Percentiles rank a stretch among this genome's conserved stretches.
phyloP scores from a whole-genome alignment of 2,329 filamentous ascomycete species.

The Botryotinia globosa region DNA sequence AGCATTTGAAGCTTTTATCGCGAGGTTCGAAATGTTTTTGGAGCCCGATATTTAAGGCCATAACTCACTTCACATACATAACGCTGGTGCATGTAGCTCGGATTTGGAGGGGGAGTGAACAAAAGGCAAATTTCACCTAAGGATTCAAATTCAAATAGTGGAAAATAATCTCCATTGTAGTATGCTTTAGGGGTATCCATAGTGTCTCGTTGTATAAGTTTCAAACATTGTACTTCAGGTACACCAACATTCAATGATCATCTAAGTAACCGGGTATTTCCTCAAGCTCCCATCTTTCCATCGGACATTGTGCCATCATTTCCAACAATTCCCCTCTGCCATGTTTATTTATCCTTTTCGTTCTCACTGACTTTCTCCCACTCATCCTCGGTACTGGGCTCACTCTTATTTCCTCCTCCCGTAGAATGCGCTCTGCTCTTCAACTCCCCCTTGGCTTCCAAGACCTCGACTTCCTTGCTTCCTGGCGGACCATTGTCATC shows the following conservation, averaged over 20 bases:
- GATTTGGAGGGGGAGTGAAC: not conserved
- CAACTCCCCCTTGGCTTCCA: constrained; percentile 33
- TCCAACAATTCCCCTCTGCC: not conserved
- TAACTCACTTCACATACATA: too few species aligned
- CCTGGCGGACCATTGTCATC: constrained; percentile 37
- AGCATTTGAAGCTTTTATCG: constrained; percentile 22
- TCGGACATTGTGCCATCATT: not conserved
- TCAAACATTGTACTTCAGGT: constrained; percentile 16
- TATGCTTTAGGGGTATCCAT: constrained; percentile 14
- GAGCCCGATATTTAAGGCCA: not conserved
- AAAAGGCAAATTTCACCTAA: not conserved
- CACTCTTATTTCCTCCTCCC: constrained; percentile 49
- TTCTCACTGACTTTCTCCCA: constrained; percentile 92
- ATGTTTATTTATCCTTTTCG: constrained; percentile 53
- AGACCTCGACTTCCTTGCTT: constrained; percentile 36
- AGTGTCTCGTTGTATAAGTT: constrained; percentile 9
- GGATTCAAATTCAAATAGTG: not conserved
- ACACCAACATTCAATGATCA: constrained; percentile 19
- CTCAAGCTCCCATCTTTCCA: constrained; percentile 4
- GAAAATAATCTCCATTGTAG: not conserved
- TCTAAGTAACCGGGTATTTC: constrained; percentile 15
- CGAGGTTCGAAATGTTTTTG: constrained; percentile 5
- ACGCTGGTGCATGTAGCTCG: not conserved
- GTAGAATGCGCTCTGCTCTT: constrained; percentile 32
- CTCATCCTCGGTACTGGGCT: constrained; percentile 86